phyloP scores from a whole-genome alignment of 2,329 filamentous ascomycete species.

The Talaromyces rugulosus region DNA sequence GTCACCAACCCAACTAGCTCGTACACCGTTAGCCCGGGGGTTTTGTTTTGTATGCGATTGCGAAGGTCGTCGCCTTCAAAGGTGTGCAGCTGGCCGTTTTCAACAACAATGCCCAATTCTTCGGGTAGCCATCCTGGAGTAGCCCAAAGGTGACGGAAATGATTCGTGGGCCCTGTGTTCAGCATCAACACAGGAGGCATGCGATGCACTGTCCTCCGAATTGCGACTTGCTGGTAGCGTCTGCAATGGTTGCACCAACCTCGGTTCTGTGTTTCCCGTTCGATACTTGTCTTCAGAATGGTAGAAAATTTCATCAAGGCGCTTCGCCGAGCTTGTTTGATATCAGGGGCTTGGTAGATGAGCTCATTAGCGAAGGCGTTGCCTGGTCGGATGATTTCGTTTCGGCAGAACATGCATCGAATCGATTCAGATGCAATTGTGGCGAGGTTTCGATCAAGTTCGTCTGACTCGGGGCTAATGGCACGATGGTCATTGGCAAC shows the following conservation, averaged over 20 bases:
- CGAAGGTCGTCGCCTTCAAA: slow-evolving; percentile 90
- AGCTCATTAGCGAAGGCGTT: slow-evolving; percentile 81
- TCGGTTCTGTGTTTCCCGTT: slow-evolving; percentile 80
- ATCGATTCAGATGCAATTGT: slow-evolving; percentile 53
- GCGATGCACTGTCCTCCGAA: slow-evolving; percentile 75
- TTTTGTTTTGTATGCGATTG: slow-evolving; percentile 71
- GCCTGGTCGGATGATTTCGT: slow-evolving; percentile 76
- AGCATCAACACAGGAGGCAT: slow-evolving; percentile 84
- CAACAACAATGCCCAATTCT: slow-evolving; percentile 87
- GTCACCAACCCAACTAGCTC: slow-evolving; percentile 86
- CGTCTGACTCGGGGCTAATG: slow-evolving; percentile 57
- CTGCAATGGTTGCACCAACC: slow-evolving; percentile 93
- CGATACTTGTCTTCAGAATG: slow-evolving; percentile 86
- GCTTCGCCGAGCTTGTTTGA: slow-evolving; percentile 49
- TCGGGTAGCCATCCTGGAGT: slow-evolving; percentile 87
- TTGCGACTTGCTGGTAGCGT: slow-evolving; percentile 82
- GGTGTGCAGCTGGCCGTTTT: slow-evolving; percentile 88
- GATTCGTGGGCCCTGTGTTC: slow-evolving; percentile 70
- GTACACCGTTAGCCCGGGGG: slow-evolving; percentile 80
- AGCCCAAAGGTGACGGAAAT: slow-evolving; percentile 73
- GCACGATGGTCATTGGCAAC: slow-evolving; percentile 72
- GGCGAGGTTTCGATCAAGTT: slow-evolving; percentile 64
- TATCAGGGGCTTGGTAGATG: slow-evolving; percentile 63
- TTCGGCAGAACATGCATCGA: slow-evolving; percentile 79
- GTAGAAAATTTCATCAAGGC: slow-evolving; percentile 68